Conservation (phyloP, 176 grass and related monocot species). For the Dendrocalamus sinicus region DNA sequence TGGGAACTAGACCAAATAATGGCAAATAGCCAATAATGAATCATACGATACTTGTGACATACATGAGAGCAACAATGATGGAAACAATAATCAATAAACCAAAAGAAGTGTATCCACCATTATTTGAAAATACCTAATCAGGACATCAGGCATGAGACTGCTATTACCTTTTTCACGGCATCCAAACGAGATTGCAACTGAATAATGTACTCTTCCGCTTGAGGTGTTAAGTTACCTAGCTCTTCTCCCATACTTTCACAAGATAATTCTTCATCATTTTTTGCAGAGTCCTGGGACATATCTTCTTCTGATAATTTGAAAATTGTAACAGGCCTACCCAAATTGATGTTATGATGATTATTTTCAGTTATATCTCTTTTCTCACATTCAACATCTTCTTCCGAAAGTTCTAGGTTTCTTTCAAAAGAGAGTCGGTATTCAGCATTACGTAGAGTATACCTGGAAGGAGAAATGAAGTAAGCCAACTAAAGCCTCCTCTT, state of each 20-base stretch:
- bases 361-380: constrained; percentile 52
- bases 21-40: neutral
- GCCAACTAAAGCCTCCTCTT: neutral
- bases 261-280: constrained; percentile 48
- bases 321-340: constrained; percentile 54
- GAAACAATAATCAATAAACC: neutral
- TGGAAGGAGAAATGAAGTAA: constrained; percentile 45
- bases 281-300: constrained; percentile 26
- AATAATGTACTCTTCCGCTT: constrained; percentile 77
- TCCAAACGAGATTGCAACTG: constrained; percentile 77
- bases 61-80: neutral
- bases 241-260: constrained; percentile 54
- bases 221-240: constrained; percentile 66
- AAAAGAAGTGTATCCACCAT: neutral
- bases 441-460: constrained; percentile 92
- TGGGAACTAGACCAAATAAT: constrained; percentile 5
- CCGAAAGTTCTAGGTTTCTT: constrained; percentile 80
- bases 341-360: constrained; percentile 47
- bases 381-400: constrained; percentile 58
- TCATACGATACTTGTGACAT: neutral
- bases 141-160: constrained; percentile 19
- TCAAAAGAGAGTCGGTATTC: constrained; percentile 92
- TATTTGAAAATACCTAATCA: constrained; percentile 20
- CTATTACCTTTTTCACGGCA: constrained; percentile 75
- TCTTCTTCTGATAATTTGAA: constrained; percentile 67